Evolutionary conservation across 108 stramenopile genomes (phyloP), one percentile per base, ranked within the genome.

Genomic region (Skeletonema costatum): DNA sequence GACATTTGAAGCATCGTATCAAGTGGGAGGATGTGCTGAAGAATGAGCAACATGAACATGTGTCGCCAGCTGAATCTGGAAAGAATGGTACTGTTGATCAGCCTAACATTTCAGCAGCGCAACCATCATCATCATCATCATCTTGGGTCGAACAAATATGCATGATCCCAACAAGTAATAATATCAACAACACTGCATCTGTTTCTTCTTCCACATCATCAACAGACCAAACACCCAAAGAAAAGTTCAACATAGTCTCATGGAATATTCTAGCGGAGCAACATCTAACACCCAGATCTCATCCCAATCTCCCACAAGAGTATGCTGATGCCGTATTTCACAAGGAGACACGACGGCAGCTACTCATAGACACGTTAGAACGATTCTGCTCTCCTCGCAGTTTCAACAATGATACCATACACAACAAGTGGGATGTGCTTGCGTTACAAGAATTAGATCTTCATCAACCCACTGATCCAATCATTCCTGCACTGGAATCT

Each of bases 391-490:
- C 64, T 60, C 81, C 80, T 16, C 7, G 19, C n/a, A 56, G 56
- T 10, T 44, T 61, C 50, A 73, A 51, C 17, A 11, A 61, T 44
- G 74, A 42, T 19, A 59, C 29, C 4, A 32, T 65, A 41, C 11
- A 63, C 2, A 33, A 56, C 36, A 80, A 80, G 65, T 78, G 85
- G 42, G 90, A 95, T 48, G 60, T 93, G 2, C 30, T 92, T 12
- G 89, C 87, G 25, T 64, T 96, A 42, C 95, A 96, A 82, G 95
- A 96, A 77, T 79, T 96, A 10, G 95, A 96, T 60, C 59, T 82
- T 6, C 85, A 82, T 17, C 42, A 69, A 12, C 36, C 75, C 1
- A 80, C 70, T 36, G 74, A 76, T 53, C 73, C 70, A 30, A 60
- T 85, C 17, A 51, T 71, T 14, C 74, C 77, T 66, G 69, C 75